Conservation (phyloP, 2,329 filamentous ascomycete species). For the Trichoderma cornu-damae region DNA sequence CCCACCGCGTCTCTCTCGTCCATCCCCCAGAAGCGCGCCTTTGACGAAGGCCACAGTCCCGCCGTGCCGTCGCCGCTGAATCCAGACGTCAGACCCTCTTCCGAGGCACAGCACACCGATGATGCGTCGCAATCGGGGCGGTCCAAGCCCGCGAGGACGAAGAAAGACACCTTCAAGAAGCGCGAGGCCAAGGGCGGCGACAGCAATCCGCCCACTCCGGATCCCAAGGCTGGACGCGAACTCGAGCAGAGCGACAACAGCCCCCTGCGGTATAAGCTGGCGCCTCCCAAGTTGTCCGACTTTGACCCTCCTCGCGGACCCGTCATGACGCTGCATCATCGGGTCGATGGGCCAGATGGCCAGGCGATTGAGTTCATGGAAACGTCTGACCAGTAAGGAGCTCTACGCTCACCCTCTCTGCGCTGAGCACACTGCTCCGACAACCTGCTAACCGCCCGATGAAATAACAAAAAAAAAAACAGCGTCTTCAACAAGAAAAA, state of each 20-base stretch:
- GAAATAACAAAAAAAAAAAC: background rate
- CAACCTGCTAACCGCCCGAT: conserved; percentile 10
- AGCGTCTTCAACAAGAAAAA: conserved; percentile 61
- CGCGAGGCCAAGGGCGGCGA: conserved; percentile 57
- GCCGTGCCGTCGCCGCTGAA: conserved; percentile 71
- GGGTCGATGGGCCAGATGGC: conserved; percentile 45
- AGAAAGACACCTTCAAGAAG: conserved; percentile 65
- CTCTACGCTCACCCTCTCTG: background rate
- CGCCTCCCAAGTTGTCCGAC: conserved; percentile 57
- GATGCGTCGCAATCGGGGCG: conserved; percentile 39
- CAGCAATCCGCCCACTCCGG: conserved; percentile 52
- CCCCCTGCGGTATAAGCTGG: conserved; percentile 58
- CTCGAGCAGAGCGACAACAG: conserved; percentile 41
- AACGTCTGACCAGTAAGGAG: conserved; percentile 57
- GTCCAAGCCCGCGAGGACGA: conserved; percentile 44
- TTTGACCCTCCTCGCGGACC: conserved; percentile 57
- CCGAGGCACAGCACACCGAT: conserved; percentile 38
- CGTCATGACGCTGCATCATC: conserved; percentile 53
- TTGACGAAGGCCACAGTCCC: conserved; percentile 66
- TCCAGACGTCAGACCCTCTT: conserved; percentile 49
- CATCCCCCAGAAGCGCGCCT: conserved; percentile 59
- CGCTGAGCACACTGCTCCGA: conserved; percentile 9
- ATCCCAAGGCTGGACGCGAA: conserved; percentile 44
- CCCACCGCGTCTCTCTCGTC: conserved; percentile 40
- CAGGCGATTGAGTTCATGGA: conserved; percentile 55